Base-by-base conservation (phyloP, 805 yeast species). In the Dipodascopsis uninucleata region DNA sequence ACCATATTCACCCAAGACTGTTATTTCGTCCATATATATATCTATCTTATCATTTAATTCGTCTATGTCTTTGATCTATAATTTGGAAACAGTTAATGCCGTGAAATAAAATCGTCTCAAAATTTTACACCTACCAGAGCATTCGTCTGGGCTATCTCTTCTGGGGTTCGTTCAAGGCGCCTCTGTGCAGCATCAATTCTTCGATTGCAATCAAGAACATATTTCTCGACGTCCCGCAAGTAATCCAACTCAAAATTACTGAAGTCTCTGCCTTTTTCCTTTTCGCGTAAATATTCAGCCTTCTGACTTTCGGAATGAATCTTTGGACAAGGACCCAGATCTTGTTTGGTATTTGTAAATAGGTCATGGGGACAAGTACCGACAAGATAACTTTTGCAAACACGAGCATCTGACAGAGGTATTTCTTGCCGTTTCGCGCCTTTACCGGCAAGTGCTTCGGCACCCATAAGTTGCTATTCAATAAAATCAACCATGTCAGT, bases 351-450 rank as follows among this genome's bases (percentile, higher is more conserved):
- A 5, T 86, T 85, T 9, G 73, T 72, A 59, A 89, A 85, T 36
- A 88, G 62, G 52, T 88, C 96, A 61, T 84, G 81, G 0, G 95
- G 90, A 57, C 97, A 89, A 6, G 77, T 75, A 0, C 93, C 96
- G 12, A 86, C 85, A n/a, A 89, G 63, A 61, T 81, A 89, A 16
- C 84, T 71, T 61, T 83, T 84, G 65, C 97, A 89, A 5, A 87
- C 79, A 34, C 77, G 69, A 10, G 78, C 72, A 41, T 79, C 81
- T 28, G 66, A 64, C 39, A 81, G 62, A 64, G 70, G 55, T 60
- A 78, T 44, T 24, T 52, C 49, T 62, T 70, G 59, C 57, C 75
- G 55, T 56, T 67, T 49, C 65, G 65, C 51, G 63, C 47, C 47
- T 34, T 59, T 44, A 40, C 58, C 45, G 45, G 53, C 46, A 36